Evolutionary conservation across 495 filamentous ascomycete species (phyloP), one percentile per base, ranked within the genome.

Genomic region (Penicillium arizonense): DNA sequence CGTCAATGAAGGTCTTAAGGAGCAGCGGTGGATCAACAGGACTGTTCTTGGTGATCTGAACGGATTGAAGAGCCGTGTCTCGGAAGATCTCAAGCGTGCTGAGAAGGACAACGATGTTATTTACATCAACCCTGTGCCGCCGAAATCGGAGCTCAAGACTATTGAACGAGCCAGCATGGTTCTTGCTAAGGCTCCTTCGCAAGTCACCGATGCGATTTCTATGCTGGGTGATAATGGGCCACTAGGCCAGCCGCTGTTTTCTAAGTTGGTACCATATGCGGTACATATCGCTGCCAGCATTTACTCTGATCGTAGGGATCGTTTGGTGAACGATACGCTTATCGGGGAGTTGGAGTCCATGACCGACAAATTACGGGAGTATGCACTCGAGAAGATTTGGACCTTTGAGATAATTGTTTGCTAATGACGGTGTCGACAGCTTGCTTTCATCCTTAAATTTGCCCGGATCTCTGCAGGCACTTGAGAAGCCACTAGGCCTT

Each of bases 81-180:
- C 84, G 39, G 91, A 96, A 53, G 90, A 96, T 57, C 62, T 98
- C 51, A 96, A 95, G 68, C 76, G 92, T 43, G 92, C 94, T 0
- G 94, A 97, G 68, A 96, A 90, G 67, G 94, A 98, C 61, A 98
- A 98, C 56, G 90, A 98, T 69, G 70, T 95, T 42, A 96, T 98
- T 14, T 98, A 97, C 66, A 74, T 97, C 4, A 82, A 80, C 46
- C 78, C 87, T 2, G 90, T 97, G 1, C 91, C 94, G 8, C 84
- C 90, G 5, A 96, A 96, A 64, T 84, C 91, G 8, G 91, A 96
- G 62, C 80, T 98, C 24, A 90, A 87, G 64, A 83, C 84, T 1
- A 82, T 98, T 4, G 90, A 91, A 44, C 82, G 94, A 47, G 93
- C 91, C 0, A 85, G 83, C 46, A 97, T 98, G 94, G 94, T 95